Evolutionary conservation across 2,329 filamentous ascomycete genomes (phyloP).

Genomic region (Aspergillus novoparasiticus): DNA sequence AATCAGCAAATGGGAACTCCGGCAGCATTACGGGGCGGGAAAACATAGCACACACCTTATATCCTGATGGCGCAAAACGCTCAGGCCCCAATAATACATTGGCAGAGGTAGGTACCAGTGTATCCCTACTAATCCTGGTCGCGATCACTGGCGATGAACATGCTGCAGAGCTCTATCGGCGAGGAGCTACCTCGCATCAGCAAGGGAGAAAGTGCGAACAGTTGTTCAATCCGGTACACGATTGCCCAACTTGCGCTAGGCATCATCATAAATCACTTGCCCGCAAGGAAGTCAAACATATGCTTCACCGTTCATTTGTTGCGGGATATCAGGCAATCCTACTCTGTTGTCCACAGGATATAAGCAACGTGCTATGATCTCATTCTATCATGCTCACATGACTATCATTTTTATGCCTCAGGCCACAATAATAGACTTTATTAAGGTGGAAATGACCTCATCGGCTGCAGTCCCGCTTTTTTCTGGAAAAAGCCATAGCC

Average conservation of each 20-base stretch:
- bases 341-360: background rate
- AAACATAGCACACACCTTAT: background rate
- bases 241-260: background rate
- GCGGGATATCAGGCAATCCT: background rate
- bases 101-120: background rate
- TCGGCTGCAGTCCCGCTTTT: constrained; percentile 3
- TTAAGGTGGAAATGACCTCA: constrained; percentile 7
- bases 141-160: background rate
- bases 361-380: background rate
- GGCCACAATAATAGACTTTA: background rate
- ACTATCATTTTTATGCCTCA: background rate
- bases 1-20: background rate
- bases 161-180: background rate
- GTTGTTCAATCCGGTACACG: background rate
- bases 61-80: background rate
- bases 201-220: background rate
- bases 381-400: background rate
- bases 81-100: background rate
- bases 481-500: constrained; percentile 7
- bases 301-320: background rate
- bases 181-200: background rate
- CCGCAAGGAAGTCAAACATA: background rate
- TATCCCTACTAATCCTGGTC: background rate
- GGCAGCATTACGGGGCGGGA: background rate
- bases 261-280: background rate